phyloP scores from a whole-genome alignment of 768 basidiomycete species.

The Leccinum disarticulatum region DNA sequence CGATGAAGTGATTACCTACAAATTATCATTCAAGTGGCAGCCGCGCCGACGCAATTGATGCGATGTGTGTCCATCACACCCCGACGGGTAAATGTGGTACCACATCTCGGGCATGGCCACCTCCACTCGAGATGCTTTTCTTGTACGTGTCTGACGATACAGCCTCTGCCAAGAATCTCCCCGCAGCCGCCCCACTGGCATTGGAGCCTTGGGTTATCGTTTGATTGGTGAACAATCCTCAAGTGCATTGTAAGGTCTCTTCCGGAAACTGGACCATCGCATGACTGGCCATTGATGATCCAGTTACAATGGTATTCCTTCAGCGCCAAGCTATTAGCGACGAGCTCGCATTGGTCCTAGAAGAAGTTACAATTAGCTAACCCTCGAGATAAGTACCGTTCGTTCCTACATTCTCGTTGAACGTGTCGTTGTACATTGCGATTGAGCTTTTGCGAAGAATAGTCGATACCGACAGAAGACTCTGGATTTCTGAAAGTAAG shows the following conservation, averaged over 20 bases:
- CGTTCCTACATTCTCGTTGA: slow-evolving; percentile 16
- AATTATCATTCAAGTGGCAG: not conserved
- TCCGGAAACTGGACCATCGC: slow-evolving; percentile 12
- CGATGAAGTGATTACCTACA: slow-evolving; percentile 1
- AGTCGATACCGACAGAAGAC: not conserved
- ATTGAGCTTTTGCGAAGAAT: not conserved
- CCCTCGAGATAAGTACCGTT: not conserved
- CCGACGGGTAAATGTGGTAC: slow-evolving; percentile 18
- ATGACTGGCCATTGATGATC: slow-evolving; percentile 9
- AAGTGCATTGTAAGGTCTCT: slow-evolving; percentile 19
- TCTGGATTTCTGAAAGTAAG: not conserved
- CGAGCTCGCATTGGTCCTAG: slow-evolving; percentile 14
- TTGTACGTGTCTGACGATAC: slow-evolving; percentile 24
- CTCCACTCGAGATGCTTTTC: slow-evolving; percentile 23
- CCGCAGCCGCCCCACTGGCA: slow-evolving; percentile 23
- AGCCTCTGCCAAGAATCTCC: slow-evolving; percentile 14
- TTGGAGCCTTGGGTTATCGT: not conserved
- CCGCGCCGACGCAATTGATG: not conserved
- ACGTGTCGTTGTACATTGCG: slow-evolving; percentile 13
- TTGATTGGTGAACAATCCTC: slow-evolving; percentile 10
- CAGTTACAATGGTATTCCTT: slow-evolving; percentile 13
- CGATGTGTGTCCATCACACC: slow-evolving; percentile 20
- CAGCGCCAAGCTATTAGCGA: slow-evolving; percentile 2
- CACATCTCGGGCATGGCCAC: slow-evolving; percentile 26
- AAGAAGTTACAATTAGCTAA: not conserved